phyloP scores from a whole-genome alignment of 2,329 filamentous ascomycete species.

The Chlorencoelia australis region DNA sequence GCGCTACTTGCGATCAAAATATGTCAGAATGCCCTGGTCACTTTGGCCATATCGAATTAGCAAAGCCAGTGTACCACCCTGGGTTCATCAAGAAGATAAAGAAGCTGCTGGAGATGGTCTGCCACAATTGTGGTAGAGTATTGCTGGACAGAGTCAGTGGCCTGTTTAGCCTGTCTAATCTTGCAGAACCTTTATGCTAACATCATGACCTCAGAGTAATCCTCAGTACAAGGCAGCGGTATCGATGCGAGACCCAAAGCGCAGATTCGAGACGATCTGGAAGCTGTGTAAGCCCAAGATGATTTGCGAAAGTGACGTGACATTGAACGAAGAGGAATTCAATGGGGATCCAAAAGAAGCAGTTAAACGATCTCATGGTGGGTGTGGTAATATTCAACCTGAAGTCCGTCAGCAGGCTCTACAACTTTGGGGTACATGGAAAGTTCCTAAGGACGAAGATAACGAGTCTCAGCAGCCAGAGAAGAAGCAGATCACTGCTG shows the following conservation, averaged over 20 bases:
- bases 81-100: slow-evolving; percentile 99
- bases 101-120: slow-evolving; percentile 97
- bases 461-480: slow-evolving; percentile 59
- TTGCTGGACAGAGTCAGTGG: slow-evolving; percentile 95
- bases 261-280: slow-evolving; percentile 89
- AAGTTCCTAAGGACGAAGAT: slow-evolving; percentile 63
- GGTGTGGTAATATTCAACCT: slow-evolving; percentile 87
- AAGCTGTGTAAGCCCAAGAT: slow-evolving; percentile 82
- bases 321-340: slow-evolving; percentile 56
- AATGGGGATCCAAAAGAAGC: slow-evolving; percentile 46
- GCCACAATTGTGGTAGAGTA: slow-evolving; percentile 97
- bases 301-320: slow-evolving; percentile 71
- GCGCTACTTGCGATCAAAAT: slow-evolving; percentile 90
- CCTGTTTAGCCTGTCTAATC: slow-evolving; percentile 45
- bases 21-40: slow-evolving; percentile 96
- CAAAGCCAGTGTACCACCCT: slow-evolving; percentile 86
- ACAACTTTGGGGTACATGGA: slow-evolving; percentile 70
- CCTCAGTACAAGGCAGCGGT: slow-evolving; percentile 75
- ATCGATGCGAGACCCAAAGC: slow-evolving; percentile 80
- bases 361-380: slow-evolving; percentile 58
- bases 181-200: slow-evolving; percentile 49
- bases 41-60: slow-evolving; percentile 97
- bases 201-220: slow-evolving; percentile 58
- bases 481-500: slow-evolving; percentile 72
- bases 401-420: slow-evolving; percentile 80